Evolutionary conservation across 129 eudicot species (phyloP), one percentile per base, ranked within the genome.

Genomic region (Flaveria linearis): DNA sequence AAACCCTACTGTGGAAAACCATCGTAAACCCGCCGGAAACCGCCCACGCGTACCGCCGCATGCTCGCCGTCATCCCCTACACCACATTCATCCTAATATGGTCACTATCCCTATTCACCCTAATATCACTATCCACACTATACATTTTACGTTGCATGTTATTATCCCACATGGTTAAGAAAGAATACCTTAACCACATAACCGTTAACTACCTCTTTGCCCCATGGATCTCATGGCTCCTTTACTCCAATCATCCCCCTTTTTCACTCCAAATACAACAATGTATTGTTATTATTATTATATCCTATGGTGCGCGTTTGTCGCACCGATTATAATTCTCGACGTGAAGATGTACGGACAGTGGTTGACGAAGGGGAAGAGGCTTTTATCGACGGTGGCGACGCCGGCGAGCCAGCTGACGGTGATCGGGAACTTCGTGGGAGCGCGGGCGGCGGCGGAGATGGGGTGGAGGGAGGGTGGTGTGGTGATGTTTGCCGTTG

Each of bases 121-220:
- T 86, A 9, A 25, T 46, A 12, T 18, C 79, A 4, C 84, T 88
- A 26, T 88, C 94, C 0, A 16, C 81, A 9, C 46, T 88, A 1
- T 91, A 91, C 71, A 15, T 76, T 5, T 53, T 91, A 18, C 81
- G 75, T 11, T 88, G 94, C 53, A 51, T 76, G 0, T 75, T 86
- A 1, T 68, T 58, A 39, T 84, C 87, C 63, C 22, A 73, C 13
- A 76, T 68, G 76, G 87, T 91, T 17, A 88, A 91, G 75, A 58
- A 41, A n/a, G 97, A 91, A 73, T 91, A 86, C 80, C 42, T 83
- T 16, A 75, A 91, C 76, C 84, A 85, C 22, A 82, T 91, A 1
- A 86, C 86, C 0, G 95, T 88, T 0, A 91, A 91, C 52, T 91
- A 91, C 83, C 78, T 91, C 14, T 91, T 86, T 63, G 91, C 92